Evolutionary conservation across 208 protist species (phyloP).

Genomic region (Kentomonas sorsogonicus): DNA sequence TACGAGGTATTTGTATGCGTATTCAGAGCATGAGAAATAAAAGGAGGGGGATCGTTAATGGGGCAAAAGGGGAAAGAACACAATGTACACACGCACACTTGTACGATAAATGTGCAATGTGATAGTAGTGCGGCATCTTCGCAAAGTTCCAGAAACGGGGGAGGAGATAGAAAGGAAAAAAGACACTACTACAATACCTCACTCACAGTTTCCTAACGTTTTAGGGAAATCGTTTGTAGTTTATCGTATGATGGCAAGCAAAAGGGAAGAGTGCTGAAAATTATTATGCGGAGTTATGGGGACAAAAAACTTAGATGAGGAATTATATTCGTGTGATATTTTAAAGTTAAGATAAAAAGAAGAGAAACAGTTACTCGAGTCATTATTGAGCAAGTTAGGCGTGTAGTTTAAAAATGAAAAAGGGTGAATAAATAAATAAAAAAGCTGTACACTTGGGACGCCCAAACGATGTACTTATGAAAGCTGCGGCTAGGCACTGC

Average conservation of each 20-base stretch:
- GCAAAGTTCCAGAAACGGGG: background rate
- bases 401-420: constrained; percentile 19
- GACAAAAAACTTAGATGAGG: constrained; percentile 16
- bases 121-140: background rate
- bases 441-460: constrained; percentile 1
- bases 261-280: constrained; percentile 4
- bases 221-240: background rate
- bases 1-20: no score
- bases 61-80: constrained; percentile 3
- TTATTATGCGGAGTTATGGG: constrained; percentile 2
- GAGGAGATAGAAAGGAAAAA: background rate
- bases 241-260: background rate
- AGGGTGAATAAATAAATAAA: constrained; percentile 17
- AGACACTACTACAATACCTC: background rate
- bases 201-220: no score
- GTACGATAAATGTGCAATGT: background rate
- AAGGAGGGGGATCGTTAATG: background rate
- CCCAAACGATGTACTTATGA: no score
- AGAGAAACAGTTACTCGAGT: no score
- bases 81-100: background rate
- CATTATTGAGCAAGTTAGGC: background rate
- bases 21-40: background rate
- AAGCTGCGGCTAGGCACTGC: no score
- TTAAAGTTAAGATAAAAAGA: background rate
- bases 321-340: background rate